Evolutionary conservation across 2,329 filamentous ascomycete species (phyloP), one percentile per base, ranked within the genome.

Genomic region (Dactylonectria macrodidyma): DNA sequence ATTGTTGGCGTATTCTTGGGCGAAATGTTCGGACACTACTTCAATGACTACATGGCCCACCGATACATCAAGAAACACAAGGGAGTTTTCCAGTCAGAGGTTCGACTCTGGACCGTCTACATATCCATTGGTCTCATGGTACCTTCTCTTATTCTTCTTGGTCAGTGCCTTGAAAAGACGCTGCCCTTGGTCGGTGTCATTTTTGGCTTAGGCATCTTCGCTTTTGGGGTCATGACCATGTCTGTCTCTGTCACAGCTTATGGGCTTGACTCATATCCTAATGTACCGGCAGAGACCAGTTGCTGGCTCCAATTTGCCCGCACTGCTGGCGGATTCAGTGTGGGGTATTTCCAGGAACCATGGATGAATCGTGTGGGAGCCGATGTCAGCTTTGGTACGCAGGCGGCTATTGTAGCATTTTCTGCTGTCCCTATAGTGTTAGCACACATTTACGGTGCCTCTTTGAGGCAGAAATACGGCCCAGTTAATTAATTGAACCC

Each of bases 81-180:
- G 10, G 86, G 86, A 30, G 81, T 79, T 60, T 86, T 90, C 54
- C 85, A 89, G 69, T 86, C 88, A 48, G 88, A 90, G 77, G 84
- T 82, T 1, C 85, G 88, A 5, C 83, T 90, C 34, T 78, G 81
- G 14, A 84, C 84, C 48, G 81, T 85, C 66, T 84, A 83, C 72
- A 63, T 87, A 30, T 79, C 83, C 1, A 80, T 84, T 4, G 82
- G 84, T 0, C 82, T 89, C 72, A 85, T 88, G 77, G 66, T 85
- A 3, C 70, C 82, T 1, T 86, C 86, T 0, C 77, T 89, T 3
- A 80, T 87, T 5, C 76, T 88, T 0, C 77, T 90, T 3, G 88
- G 87, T 3, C 86, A 87, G 71, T 80, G 82, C 3, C 81, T 90
- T 2, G 77, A 85, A 67, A 77, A 80, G 8, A 75, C 73, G 1